Evolutionary conservation across 2,329 filamentous ascomycete species (phyloP).

Genomic region (Alternaria ventricosa): DNA sequence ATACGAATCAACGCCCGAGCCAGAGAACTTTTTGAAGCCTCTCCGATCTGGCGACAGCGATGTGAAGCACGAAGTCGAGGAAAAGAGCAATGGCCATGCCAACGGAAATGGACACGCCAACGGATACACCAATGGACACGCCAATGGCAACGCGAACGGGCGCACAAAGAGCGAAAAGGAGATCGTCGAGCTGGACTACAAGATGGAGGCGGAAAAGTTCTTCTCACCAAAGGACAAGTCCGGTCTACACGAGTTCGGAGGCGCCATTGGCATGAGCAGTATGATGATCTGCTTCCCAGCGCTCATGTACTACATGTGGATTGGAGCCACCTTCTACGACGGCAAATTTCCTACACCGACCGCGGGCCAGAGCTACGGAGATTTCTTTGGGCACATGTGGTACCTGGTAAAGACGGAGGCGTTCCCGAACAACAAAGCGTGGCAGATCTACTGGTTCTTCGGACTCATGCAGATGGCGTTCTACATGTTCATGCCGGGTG

Average conservation of each 20-base stretch:
- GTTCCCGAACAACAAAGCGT: constrained; percentile 81
- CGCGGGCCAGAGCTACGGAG: constrained; percentile 68
- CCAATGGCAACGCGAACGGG: constrained; percentile 41
- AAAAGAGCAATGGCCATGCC: constrained; percentile 34
- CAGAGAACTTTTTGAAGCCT: constrained; percentile 31
- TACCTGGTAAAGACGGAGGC: constrained; percentile 81
- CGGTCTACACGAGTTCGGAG: constrained; percentile 81
- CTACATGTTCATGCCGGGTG: constrained; percentile 86
- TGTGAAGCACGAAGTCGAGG: constrained; percentile 29
- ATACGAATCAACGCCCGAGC: constrained; percentile 47
- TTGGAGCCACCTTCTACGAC: constrained; percentile 90
- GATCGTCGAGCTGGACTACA: constrained; percentile 15
- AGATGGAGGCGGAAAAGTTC: constrained; percentile 47
- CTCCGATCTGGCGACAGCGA: constrained; percentile 1
- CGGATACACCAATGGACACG: constrained; percentile 27
- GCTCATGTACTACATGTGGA: constrained; percentile 99
- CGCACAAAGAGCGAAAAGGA: constrained; percentile 36
- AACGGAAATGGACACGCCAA: constrained; percentile 42
- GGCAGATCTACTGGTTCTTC: constrained; percentile 94
- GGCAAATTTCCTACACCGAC: constrained; percentile 76
- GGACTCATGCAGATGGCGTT: constrained; percentile 82
- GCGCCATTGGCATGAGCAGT: constrained; percentile 75
- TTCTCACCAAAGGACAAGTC: constrained; percentile 50
- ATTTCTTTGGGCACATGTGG: constrained; percentile 76
- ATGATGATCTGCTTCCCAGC: constrained; percentile 95